Percentiles rank a stretch among this genome's conserved stretches.
These are phyloP conservation scores for Apiospora hydei DNA, from an alignment of 2,329 filamentous ascomycete genomes.

Conservation along the genomic window DNA sequence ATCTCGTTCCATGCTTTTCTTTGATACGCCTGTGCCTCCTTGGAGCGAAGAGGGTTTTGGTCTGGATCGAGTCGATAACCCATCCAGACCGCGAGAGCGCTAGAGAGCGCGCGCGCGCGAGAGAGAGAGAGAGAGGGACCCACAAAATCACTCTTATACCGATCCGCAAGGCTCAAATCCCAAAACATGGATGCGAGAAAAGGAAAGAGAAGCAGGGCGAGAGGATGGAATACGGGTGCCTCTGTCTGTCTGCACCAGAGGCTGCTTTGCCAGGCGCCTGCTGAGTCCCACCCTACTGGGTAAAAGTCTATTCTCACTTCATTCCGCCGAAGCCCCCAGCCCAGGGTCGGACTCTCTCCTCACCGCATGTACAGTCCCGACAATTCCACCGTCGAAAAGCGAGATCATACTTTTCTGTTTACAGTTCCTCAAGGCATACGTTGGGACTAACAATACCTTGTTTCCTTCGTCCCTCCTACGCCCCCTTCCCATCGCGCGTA, in stretches of 20 bases:
- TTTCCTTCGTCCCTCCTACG: slow-evolving; percentile 13
- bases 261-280: neutral
- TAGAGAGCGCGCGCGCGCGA: neutral
- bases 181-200: slow-evolving; percentile 16
- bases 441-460: slow-evolving; percentile 28
- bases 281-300: slow-evolving; percentile 20
- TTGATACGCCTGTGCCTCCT: neutral
- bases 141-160: slow-evolving; percentile 3
- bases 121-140: neutral
- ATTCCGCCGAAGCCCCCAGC: slow-evolving; percentile 5
- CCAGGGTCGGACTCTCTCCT: slow-evolving; percentile 28
- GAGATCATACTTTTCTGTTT: slow-evolving; percentile 16
- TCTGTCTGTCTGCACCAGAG: neutral
- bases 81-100: neutral
- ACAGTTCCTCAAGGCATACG: slow-evolving; percentile 15
- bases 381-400: slow-evolving; percentile 20
- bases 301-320: slow-evolving; percentile 23
- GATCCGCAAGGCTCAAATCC: slow-evolving; percentile 18
- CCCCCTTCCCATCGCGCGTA: slow-evolving; percentile 11
- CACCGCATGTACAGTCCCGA: neutral
- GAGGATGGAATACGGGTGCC: neutral
- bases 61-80: neutral
- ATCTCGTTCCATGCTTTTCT: neutral
- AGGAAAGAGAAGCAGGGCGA: slow-evolving; percentile 1
- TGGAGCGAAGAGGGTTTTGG: neutral